Percentiles rank a stretch among this genome's conserved stretches.
Evolutionary conservation across 495 filamentous ascomycete species (phyloP).

Genomic region (Oleoguttula mirabilis): DNA sequence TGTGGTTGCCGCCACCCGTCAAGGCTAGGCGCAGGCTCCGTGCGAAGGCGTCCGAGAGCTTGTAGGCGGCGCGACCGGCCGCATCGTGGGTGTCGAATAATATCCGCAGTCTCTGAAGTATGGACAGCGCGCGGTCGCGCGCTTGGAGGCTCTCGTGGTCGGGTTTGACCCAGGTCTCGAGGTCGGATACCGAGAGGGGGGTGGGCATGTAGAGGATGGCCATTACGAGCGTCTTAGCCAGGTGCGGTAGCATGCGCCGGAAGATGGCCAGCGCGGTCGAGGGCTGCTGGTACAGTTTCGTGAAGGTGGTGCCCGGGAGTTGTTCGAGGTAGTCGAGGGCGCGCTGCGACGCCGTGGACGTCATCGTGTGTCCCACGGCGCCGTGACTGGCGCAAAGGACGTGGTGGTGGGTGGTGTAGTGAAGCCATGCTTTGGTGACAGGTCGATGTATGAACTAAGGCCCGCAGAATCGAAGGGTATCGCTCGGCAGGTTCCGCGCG

Average conservation of each 20-base stretch:
- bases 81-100: constrained; percentile 46
- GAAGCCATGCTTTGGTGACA: too few species aligned
- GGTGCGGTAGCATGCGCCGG: constrained; percentile 85
- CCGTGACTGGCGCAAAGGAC: neutral
- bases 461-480: too few species aligned
- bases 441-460: too few species aligned
- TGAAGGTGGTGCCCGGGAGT: constrained; percentile 77
- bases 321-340: constrained; percentile 80
- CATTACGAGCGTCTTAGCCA: constrained; percentile 93
- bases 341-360: constrained; percentile 38
- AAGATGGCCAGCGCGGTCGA: constrained; percentile 93
- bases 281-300: constrained; percentile 85
- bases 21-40: constrained; percentile 68
- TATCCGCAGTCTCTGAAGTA: constrained; percentile 75
- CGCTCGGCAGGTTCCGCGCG: too few species aligned
- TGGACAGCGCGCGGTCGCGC: constrained; percentile 67
- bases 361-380: too few species aligned
- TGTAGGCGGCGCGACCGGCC: constrained; percentile 41
- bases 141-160: constrained; percentile 46
- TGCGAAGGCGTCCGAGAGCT: constrained; percentile 63
- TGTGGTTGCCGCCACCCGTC: constrained; percentile 70
- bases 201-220: constrained; percentile 75
- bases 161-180: constrained; percentile 73
- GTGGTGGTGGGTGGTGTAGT: neutral
- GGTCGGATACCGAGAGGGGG: constrained; percentile 59